Evolutionary conservation across 768 basidiomycete species (phyloP).

Genomic region (Tylopilus sp.): DNA sequence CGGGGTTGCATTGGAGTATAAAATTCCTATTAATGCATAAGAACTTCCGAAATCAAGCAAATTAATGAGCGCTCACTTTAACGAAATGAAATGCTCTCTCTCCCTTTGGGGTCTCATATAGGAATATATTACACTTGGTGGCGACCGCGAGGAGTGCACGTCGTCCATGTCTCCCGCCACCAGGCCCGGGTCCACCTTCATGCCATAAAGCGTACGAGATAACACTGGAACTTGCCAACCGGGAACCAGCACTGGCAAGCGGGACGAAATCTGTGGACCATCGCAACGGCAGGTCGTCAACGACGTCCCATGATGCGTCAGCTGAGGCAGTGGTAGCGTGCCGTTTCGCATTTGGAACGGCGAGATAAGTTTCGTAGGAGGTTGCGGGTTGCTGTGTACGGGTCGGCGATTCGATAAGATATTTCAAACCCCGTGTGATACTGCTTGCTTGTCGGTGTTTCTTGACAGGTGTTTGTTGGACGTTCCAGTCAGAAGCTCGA

Average conservation of each 20-base stretch:
- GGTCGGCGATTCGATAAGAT: constrained; percentile 43
- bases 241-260: constrained; percentile 64
- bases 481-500: constrained; percentile 47
- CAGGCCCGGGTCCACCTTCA: constrained; percentile 47
- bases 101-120: constrained; percentile 81
- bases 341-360: constrained; percentile 26
- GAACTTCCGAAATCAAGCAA: not conserved
- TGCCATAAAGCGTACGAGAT: constrained; percentile 68
- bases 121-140: constrained; percentile 65
- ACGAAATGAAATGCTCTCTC: constrained; percentile 81
- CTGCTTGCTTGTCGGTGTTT: constrained; percentile 53
- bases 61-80: constrained; percentile 43
- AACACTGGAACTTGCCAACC: constrained; percentile 56
- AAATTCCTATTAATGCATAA: constrained; percentile 56
- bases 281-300: constrained; percentile 68
- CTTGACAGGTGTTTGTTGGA: constrained; percentile 43
- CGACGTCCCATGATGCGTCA: constrained; percentile 66
- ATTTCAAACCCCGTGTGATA: constrained; percentile 62
- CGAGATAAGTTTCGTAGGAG: constrained; percentile 29
- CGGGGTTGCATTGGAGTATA: constrained; percentile 73
- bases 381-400: constrained; percentile 25
- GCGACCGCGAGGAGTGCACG: constrained; percentile 66
- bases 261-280: constrained; percentile 90
- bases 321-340: constrained; percentile 33
- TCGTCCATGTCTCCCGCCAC: constrained; percentile 43